phyloP scores from a whole-genome alignment of 352 stramenopile genomes.

The Labyrinthula sp. region DNA sequence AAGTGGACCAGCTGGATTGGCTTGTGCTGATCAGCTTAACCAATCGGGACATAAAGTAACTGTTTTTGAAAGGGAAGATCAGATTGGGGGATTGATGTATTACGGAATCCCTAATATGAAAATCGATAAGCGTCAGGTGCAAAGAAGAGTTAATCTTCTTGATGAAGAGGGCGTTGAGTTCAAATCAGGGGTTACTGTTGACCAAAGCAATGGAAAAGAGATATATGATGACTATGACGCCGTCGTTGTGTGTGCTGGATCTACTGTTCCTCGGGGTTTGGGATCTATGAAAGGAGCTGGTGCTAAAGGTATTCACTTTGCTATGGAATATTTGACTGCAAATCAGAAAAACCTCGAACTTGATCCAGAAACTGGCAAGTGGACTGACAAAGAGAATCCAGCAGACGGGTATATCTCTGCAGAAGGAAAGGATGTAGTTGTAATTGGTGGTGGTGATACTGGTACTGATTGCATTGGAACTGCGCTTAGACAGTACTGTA shows the following conservation, averaged over 20 bases:
- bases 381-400: slow-evolving; percentile 32
- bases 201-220: slow-evolving; percentile 46
- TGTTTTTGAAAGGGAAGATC: slow-evolving; percentile 29
- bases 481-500: slow-evolving; percentile 82
- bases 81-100: slow-evolving; percentile 80
- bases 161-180: slow-evolving; percentile 87
- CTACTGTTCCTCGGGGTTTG: slow-evolving; percentile 78
- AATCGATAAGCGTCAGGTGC: slow-evolving; percentile 85
- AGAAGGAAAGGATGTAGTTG: slow-evolving; percentile 86
- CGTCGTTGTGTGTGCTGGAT: slow-evolving; percentile 71
- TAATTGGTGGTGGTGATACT: slow-evolving; percentile 82
- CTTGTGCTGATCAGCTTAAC: slow-evolving; percentile 83
- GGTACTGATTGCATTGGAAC: slow-evolving; percentile 93
- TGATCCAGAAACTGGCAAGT: slow-evolving; percentile 47
- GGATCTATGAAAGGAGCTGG: slow-evolving; percentile 57
- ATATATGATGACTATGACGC: slow-evolving; percentile 58
- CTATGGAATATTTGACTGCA: slow-evolving; percentile 86
- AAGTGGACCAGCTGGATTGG: slow-evolving; percentile 66
- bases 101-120: slow-evolving; percentile 98
- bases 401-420: slow-evolving; percentile 75
- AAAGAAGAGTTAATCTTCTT: slow-evolving; percentile 74
- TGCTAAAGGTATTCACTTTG: slow-evolving; percentile 82
- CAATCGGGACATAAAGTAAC: slow-evolving; percentile 80
- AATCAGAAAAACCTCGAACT: slow-evolving; percentile 93
- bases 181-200: slow-evolving; percentile 72